Evolutionary conservation across 768 basidiomycete genomes (phyloP).

Genomic region (Naganishia randhawae): DNA sequence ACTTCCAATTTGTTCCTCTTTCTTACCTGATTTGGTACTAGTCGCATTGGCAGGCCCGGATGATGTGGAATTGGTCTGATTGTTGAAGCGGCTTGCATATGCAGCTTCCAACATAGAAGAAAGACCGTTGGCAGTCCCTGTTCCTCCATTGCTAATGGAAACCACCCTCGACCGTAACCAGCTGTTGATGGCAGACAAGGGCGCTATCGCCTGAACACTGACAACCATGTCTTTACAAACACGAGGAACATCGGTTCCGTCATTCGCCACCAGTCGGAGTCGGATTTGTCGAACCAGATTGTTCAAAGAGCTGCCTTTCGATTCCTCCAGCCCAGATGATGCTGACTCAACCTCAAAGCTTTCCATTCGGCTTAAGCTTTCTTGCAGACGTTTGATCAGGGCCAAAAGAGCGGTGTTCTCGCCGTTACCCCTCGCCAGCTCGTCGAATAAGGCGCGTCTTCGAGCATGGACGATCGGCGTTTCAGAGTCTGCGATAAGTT

Average conservation of each 20-base stretch:
- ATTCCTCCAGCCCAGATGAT: conserved; percentile 60
- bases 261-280: conserved; percentile 80
- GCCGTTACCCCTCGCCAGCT: conserved; percentile 58
- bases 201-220: conserved; percentile 96
- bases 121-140: conserved; percentile 55
- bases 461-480: conserved; percentile 54
- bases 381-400: conserved; percentile 92
- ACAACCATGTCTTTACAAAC: conserved; percentile 77
- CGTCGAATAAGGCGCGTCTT: conserved; percentile 73
- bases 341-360: conserved; percentile 91
- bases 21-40: conserved; percentile 35
- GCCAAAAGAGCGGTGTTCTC: conserved; percentile 62
- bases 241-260: conserved; percentile 82
- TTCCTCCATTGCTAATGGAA: conserved; percentile 52
- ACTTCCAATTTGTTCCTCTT: neutral
- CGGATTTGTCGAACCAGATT: conserved; percentile 88
- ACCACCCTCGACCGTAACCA: conserved; percentile 63
- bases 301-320: conserved; percentile 83
- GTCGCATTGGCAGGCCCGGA: conserved; percentile 49
- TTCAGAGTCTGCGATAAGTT: conserved; percentile 67
- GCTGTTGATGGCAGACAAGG: conserved; percentile 93
- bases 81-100: conserved; percentile 63
- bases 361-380: conserved; percentile 91
- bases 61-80: conserved; percentile 36
- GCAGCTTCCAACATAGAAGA: conserved; percentile 83